A percentile compares a stretch with the other conserved stretches of the same genome.
Conservation (phyloP, 768 basidiomycete genomes). For the Porpolomopsis calyptriformis region DNA sequence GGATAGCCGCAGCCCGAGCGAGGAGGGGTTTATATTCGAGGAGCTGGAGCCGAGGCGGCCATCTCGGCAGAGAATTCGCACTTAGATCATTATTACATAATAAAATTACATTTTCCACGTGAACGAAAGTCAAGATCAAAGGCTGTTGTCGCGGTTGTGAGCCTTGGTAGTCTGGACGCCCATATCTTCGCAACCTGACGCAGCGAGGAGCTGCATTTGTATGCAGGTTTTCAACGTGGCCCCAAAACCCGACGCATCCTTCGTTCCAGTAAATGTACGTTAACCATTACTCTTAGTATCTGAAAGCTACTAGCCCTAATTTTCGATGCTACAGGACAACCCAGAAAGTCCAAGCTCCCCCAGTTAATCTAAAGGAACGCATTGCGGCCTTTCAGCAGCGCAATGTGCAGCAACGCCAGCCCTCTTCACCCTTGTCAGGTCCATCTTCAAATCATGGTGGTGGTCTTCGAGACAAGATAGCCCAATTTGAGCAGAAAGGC, state of each 20-base stretch:
- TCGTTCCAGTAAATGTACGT: conserved; percentile 1
- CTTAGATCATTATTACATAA: no score
- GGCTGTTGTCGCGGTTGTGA: no score
- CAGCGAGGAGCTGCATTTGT: no score
- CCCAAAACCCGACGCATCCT: not conserved
- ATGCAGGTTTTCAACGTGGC: no score
- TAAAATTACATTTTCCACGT: no score
- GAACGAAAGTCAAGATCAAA: no score
- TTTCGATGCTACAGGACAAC: conserved; percentile 4
- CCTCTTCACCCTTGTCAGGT: conserved; percentile 9
- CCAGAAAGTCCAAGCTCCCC: conserved; percentile 23
- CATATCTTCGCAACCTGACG: no score
- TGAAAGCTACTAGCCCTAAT: not conserved
- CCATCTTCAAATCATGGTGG: conserved; percentile 15
- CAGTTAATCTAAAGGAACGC: conserved; percentile 64
- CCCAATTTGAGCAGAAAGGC: conserved; percentile 71
- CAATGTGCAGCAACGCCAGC: conserved; percentile 18
- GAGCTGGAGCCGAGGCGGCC: no score
- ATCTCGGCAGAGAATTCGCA: no score
- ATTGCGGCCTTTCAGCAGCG: conserved; percentile 74
- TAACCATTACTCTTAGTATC: not conserved
- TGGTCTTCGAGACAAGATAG: conserved; percentile 55
- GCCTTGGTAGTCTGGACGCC: no score
- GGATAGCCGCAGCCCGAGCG: no score
- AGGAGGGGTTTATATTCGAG: no score